These are phyloP conservation scores for Agrocybe pediades DNA, from an alignment of 768 basidiomycete genomes.

Conservation along the genomic window DNA sequence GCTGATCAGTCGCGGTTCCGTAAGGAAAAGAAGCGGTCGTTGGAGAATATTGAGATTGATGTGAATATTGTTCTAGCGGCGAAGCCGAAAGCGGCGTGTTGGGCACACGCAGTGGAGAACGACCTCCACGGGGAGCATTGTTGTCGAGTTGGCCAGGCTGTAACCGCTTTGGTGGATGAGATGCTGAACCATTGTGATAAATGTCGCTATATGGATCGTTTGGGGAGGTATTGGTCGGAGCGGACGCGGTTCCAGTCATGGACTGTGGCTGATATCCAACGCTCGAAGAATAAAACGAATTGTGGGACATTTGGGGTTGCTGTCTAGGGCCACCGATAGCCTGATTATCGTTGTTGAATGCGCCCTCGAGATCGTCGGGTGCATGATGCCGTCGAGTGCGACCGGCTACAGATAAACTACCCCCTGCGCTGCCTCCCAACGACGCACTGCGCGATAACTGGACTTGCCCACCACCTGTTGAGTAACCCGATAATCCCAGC, in stretches of 20 bases:
- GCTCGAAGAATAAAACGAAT: constrained; percentile 59
- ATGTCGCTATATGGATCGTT: constrained; percentile 58
- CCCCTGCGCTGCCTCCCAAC: constrained; percentile 49
- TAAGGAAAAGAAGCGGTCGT: constrained; percentile 55
- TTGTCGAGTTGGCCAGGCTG: constrained; percentile 53
- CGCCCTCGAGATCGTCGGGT: constrained; percentile 66
- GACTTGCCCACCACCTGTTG: constrained; percentile 48
- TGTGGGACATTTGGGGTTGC: constrained; percentile 42
- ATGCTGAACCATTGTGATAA: constrained; percentile 56
- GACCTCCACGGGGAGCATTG: constrained; percentile 47
- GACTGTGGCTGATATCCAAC: constrained; percentile 61
- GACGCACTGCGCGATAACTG: constrained; percentile 72
- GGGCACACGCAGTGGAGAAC: constrained; percentile 64
- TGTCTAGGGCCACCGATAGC: constrained; percentile 36
- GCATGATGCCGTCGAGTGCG: constrained; percentile 67
- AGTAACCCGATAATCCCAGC: constrained; percentile 48
- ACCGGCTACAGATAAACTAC: constrained; percentile 35
- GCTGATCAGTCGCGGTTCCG: constrained; percentile 41
- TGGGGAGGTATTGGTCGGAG: constrained; percentile 36
- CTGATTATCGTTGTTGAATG: constrained; percentile 41
- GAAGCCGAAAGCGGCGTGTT: constrained; percentile 46
- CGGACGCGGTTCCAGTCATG: constrained; percentile 32
- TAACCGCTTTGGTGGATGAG: constrained; percentile 55
- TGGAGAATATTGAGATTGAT: constrained; percentile 69
- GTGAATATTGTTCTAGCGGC: constrained; percentile 74